Base-by-base conservation (phyloP, 768 basidiomycete species). In the Leccinum ochraceum region DNA sequence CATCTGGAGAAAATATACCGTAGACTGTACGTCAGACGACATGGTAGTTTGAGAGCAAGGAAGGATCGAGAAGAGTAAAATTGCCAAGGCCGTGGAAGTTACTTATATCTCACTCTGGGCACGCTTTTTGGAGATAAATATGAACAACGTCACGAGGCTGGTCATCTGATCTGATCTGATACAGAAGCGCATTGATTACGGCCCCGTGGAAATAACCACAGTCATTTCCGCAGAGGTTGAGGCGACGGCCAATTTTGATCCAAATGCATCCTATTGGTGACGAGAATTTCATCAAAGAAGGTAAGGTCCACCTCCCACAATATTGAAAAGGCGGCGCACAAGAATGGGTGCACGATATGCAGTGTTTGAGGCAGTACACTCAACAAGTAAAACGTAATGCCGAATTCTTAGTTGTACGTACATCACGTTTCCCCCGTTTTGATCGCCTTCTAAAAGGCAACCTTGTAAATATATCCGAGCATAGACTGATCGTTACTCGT, bases 381-480 rank as follows among this genome's bases (percentile, higher is more conserved):
- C 10, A 44, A 44, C 42, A 11, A 44, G n/a, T 20, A 10, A 44
- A n/a, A 44, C 42, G n/a, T 10, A 20, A 44, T 42, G 17, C 9
- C 8, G 8, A 10, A 4, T 42, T 17, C 42, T 42, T 42, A 10
- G n/a, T 20, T 44, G n/a, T 42, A 42, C 42, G 42, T n/a, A 44
- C 42, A 42, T 42, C 39, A 42, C 17, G 17, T 42, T 42, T 9
- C 17, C 17, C 17, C n/a, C 17, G 10, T 44, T 44, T 84, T 86
- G 32, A 75, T 83, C 11, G 90, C 92, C 1, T 84, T 90, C 90
- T 90, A 96, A 75, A 95, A 95, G 6, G 85, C 86, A 1, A 92
- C 80, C 51, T 90, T 85, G 72, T 98, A 98, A 17, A 88, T 80
- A 67, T 96, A 94, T 39, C 85, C 82, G 14, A 98, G 80, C 90